Evolutionary conservation across 768 basidiomycete genomes (phyloP).

Genomic region (Mycena galopus): DNA sequence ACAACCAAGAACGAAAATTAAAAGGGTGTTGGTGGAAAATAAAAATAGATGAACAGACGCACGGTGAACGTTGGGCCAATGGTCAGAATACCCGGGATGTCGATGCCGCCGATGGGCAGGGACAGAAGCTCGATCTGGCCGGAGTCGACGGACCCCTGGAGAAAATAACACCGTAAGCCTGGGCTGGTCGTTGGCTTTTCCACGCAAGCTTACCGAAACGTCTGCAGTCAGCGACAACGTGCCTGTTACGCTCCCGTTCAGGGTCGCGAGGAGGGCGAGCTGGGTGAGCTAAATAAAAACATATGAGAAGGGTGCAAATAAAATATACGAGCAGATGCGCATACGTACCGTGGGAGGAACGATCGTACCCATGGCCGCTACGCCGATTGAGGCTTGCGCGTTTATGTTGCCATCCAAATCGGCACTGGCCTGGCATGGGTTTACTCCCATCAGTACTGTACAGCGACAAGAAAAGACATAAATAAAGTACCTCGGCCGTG

Average conservation of each 20-base stretch:
- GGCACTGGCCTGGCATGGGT: background rate
- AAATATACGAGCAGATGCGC: background rate
- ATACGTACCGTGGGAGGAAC: slow-evolving; percentile 55
- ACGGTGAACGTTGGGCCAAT: slow-evolving; percentile 64
- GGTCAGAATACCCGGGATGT: slow-evolving; percentile 63
- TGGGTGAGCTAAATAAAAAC: background rate
- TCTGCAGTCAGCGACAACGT: slow-evolving; percentile 52
- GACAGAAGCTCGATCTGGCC: slow-evolving; percentile 57
- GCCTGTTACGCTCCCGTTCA: slow-evolving; percentile 56
- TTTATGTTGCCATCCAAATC: slow-evolving; percentile 45
- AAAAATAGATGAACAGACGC: background rate
- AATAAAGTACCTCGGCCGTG: slow-evolving; percentile 39
- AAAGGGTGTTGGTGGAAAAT: background rate
- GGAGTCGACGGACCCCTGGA: slow-evolving; percentile 55
- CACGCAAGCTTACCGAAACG: slow-evolving; percentile 46
- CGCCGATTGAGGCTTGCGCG: slow-evolving; percentile 51
- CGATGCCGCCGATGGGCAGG: slow-evolving; percentile 59
- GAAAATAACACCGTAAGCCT: background rate
- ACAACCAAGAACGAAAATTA: background rate
- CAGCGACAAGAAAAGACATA: slow-evolving; percentile 43
- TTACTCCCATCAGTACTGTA: background rate
- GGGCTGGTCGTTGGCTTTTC: background rate
- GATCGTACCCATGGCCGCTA: slow-evolving; percentile 59
- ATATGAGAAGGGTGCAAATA: background rate
- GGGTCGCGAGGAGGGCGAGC: background rate